phyloP scores from a whole-genome alignment of 495 filamentous ascomycete species.

The Friedmanniomyces endolithicus region DNA sequence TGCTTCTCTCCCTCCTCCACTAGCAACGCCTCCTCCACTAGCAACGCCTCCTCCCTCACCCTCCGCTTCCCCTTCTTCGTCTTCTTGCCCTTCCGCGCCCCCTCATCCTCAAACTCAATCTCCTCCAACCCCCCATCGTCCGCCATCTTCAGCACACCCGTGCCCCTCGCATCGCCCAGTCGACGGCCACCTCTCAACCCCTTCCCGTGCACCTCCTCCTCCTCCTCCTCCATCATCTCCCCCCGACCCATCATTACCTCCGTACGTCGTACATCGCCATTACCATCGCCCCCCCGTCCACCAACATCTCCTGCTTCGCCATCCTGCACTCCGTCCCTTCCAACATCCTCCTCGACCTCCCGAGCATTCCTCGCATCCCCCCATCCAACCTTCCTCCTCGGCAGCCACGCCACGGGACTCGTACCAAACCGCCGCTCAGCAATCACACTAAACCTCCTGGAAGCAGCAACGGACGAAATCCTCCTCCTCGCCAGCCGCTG shows the following conservation, averaged over 20 bases:
- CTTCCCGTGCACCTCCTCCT: conserved; percentile 63
- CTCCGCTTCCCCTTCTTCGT: conserved; percentile 4
- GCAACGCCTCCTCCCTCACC: conserved; percentile 28
- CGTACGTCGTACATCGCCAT: too few species aligned
- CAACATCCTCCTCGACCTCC: too few species aligned
- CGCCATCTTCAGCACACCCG: conserved; percentile 29
- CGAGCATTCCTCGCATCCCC: too few species aligned
- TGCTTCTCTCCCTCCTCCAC: conserved; percentile 23
- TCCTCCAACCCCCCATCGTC: conserved; percentile 28
- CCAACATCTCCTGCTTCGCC: too few species aligned
- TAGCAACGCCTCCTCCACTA: conserved; percentile 33
- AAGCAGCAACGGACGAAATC: too few species aligned
- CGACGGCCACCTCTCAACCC: conserved; percentile 59
- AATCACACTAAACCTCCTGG: too few species aligned
- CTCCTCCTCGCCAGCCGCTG: conserved; percentile 1
- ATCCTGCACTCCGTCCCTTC: too few species aligned
- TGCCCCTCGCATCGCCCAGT: conserved; percentile 33
- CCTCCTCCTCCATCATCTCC: conserved; percentile 54
- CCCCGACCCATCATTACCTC: conserved; percentile 66
- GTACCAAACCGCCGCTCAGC: neutral
- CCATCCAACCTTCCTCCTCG: conserved; percentile 39
- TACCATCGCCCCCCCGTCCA: conserved; percentile 30
- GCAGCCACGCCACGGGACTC: conserved; percentile 48
- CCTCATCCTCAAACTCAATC: conserved; percentile 28
- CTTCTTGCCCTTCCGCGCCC: conserved; percentile 4